phyloP scores from a whole-genome alignment of 2,329 filamentous ascomycete genomes.

The Penicillium occitanis region DNA sequence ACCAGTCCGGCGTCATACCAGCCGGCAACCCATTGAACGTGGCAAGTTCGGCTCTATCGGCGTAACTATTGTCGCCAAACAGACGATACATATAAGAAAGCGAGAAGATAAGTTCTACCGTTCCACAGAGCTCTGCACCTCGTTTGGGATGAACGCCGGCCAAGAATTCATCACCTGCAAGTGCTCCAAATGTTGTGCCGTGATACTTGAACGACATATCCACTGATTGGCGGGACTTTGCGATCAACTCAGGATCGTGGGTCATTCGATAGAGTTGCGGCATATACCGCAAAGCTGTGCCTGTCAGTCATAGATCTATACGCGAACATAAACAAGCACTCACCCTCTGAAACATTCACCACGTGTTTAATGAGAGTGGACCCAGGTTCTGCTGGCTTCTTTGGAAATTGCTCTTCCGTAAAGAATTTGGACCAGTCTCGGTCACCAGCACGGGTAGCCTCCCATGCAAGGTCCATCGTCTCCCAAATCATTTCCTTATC shows the following conservation, averaged over 20 bases:
- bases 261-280: conserved; percentile 20
- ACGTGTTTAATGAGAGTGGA: conserved; percentile 20
- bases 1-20: conserved; percentile 20
- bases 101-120: conserved; percentile 20
- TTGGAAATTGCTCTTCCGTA: conserved; percentile 20
- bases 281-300: conserved; percentile 19
- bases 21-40: conserved; percentile 20
- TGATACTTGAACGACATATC: conserved; percentile 22
- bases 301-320: not conserved
- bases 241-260: conserved; percentile 15
- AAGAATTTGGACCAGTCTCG: conserved; percentile 22
- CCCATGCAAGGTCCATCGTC: conserved; percentile 22
- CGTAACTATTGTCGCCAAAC: conserved; percentile 20
- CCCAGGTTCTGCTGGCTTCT: conserved; percentile 17
- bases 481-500: conserved; percentile 21
- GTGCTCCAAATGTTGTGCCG: conserved; percentile 20
- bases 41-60: conserved; percentile 19
- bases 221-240: conserved; percentile 17
- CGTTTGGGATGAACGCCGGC: conserved; percentile 21
- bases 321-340: not conserved
- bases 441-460: conserved; percentile 18
- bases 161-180: conserved; percentile 20
- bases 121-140: conserved; percentile 20
- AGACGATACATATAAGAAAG: conserved; percentile 22
- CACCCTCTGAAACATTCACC: conserved; percentile 21